These are phyloP conservation scores for Curvularia sp. DNA, from an alignment of 2,329 filamentous ascomycete genomes.

Conservation along the genomic window DNA sequence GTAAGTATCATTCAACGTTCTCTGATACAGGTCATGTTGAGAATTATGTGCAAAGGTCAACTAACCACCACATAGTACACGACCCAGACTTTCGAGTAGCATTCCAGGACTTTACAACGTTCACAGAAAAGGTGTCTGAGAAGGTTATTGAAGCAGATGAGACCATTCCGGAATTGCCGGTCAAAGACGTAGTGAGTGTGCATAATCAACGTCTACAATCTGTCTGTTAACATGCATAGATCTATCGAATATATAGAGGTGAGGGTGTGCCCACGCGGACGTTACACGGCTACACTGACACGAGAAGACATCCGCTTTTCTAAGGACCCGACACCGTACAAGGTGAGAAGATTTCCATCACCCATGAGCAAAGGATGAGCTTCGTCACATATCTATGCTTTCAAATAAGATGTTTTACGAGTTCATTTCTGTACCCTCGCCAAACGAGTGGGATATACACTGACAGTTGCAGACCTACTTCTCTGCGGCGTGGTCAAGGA, in stretches of 20 bases:
- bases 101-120: conserved; percentile 81
- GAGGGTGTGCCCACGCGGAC: neutral
- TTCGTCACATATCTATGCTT: neutral
- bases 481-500: conserved; percentile 85
- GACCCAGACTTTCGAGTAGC: conserved; percentile 80
- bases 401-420: neutral
- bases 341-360: conserved; percentile 61
- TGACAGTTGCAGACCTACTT: conserved; percentile 70
- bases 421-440: neutral
- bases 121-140: conserved; percentile 74
- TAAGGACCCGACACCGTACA: conserved; percentile 86
- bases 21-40: neutral
- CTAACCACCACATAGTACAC: conserved; percentile 64
- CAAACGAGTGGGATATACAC: conserved; percentile 12
- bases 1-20: conserved; percentile 50
- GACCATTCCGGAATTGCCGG: conserved; percentile 83
- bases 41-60: neutral
- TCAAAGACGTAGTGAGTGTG: conserved; percentile 74
- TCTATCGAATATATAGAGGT: conserved; percentile 82
- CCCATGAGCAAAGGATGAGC: neutral
- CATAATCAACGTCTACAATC: neutral
- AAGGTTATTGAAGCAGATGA: conserved; percentile 76
- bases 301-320: conserved; percentile 76
- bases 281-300: conserved; percentile 6
- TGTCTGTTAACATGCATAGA: conserved; percentile 49